Base-by-base conservation (phyloP, 768 basidiomycete genomes). In the Pleurotus tuber-regium region DNA sequence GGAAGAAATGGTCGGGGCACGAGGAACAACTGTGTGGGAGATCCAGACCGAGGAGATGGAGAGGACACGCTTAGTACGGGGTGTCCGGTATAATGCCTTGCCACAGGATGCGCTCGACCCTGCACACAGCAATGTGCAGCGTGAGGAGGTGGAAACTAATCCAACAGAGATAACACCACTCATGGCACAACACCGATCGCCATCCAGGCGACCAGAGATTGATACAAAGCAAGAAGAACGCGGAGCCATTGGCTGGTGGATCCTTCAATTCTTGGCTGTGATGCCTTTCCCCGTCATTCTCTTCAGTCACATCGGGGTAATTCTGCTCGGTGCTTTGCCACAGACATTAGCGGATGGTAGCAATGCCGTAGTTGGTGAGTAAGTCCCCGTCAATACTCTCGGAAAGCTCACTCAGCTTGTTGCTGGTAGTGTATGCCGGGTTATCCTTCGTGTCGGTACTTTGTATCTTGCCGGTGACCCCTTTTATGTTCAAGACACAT, bases 321-420 rank as follows among this genome's bases (percentile, higher is more conserved):
- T 84, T 26, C 16, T 81, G 12, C 39, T 87, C 3, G 69, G 65
- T 19, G 71, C 79, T 2, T 61, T 78, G 56, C 63, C 70, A 19
- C 84, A 89, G 63, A 85, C 84, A 0, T 62, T 87, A 4, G 70
- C 72, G 0, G 87, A 90, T 56, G 88, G 87, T 11, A 81, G 75
- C 26, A 71, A 69, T 50, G 70, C 82, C 2, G 54, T 60, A 12
- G 56, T 61, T 14, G 76, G 84, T 86, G 58, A 66, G 78, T 71
- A 19, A 51, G 31, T 31, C 21, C 33, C 16, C 10, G n/a, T 43
- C 50, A 8, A 56, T 51, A 47, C 41, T 16, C 11, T 23, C 28
- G 31, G 40, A 9, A 39, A 2, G 8, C 44, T 11, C 35, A 43
- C n/a, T 28, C 43, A 31, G 26, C 12, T 41, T 51, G 42, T 21